Conservation (phyloP, 352 stramenopile genomes). For the Phytophthora podocarpi region DNA sequence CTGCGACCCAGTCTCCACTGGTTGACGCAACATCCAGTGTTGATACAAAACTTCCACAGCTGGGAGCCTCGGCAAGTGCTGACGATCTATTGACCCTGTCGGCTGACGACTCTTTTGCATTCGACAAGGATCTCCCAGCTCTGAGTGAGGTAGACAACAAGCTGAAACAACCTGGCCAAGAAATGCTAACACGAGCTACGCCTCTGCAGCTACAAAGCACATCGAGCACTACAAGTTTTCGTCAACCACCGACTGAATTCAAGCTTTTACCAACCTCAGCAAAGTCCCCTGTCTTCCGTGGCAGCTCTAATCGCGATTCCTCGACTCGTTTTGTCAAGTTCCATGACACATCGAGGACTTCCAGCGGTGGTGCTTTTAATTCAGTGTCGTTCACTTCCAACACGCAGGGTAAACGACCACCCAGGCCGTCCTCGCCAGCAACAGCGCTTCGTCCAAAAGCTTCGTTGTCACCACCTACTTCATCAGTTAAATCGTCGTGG, state of each 20-base stretch:
- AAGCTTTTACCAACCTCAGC: slow-evolving; percentile 36
- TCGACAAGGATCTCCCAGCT: slow-evolving; percentile 4
- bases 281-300: slow-evolving; percentile 28
- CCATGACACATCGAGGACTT: slow-evolving; percentile 8
- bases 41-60: neutral
- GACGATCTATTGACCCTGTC: slow-evolving; percentile 46
- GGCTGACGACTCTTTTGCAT: slow-evolving; percentile 35
- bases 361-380: slow-evolving; percentile 9
- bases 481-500: slow-evolving; percentile 23
- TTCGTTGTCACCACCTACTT: slow-evolving; percentile 1
- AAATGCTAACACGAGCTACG: slow-evolving; percentile 2
- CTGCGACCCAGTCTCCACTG: neutral
- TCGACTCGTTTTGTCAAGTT: slow-evolving; percentile 17
- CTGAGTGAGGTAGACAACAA: slow-evolving; percentile 5
- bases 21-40: neutral
- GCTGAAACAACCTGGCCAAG: neutral
- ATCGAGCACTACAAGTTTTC: slow-evolving; percentile 21
- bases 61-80: slow-evolving; percentile 4
- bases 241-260: slow-evolving; percentile 37
- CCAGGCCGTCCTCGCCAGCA: slow-evolving; percentile 3
- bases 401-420: slow-evolving; percentile 6
- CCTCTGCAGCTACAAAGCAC: slow-evolving; percentile 5
- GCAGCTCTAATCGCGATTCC: slow-evolving; percentile 11
- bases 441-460: slow-evolving; percentile 13
- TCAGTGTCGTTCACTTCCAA: neutral